Conservation (phyloP, 2,329 filamentous ascomycete species). For the Aspergillus sergii region DNA sequence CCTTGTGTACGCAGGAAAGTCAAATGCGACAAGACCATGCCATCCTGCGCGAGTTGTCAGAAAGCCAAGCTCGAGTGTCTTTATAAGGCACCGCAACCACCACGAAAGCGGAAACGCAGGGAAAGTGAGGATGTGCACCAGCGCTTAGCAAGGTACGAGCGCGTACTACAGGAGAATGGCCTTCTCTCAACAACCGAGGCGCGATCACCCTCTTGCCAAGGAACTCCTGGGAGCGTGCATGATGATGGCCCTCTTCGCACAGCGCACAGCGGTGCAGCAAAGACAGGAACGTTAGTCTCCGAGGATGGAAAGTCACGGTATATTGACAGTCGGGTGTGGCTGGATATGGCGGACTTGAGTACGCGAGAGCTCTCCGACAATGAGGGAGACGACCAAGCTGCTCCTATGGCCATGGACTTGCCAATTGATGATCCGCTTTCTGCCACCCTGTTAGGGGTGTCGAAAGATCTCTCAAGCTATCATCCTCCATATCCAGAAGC, state of each 20-base stretch:
- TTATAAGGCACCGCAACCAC: constrained; percentile 46
- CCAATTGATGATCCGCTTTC: neutral
- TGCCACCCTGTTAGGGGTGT: neutral
- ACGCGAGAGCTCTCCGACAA: constrained; percentile 27
- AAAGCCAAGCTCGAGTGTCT: constrained; percentile 41
- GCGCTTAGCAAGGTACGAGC: constrained; percentile 44
- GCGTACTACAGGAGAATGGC: constrained; percentile 37
- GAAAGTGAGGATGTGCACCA: constrained; percentile 35
- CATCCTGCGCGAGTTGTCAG: constrained; percentile 38
- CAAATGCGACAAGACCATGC: constrained; percentile 41
- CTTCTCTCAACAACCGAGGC: constrained; percentile 12
- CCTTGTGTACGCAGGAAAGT: constrained; percentile 41
- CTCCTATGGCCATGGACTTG: neutral
- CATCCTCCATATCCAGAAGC: constrained; percentile 43
- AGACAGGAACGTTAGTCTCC: constrained; percentile 11
- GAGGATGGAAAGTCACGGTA: constrained; percentile 44
- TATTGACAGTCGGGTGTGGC: constrained; percentile 40
- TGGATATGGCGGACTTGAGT: constrained; percentile 28
- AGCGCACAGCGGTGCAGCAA: neutral
- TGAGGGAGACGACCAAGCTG: constrained; percentile 11
- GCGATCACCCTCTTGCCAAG: neutral
- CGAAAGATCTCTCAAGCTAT: constrained; percentile 26
- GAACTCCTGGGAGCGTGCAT: neutral
- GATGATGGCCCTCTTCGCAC: neutral
- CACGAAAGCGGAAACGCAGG: constrained; percentile 44